Conservation (phyloP, 2,329 filamentous ascomycete genomes). For the Beauveria rudraprayagi region DNA sequence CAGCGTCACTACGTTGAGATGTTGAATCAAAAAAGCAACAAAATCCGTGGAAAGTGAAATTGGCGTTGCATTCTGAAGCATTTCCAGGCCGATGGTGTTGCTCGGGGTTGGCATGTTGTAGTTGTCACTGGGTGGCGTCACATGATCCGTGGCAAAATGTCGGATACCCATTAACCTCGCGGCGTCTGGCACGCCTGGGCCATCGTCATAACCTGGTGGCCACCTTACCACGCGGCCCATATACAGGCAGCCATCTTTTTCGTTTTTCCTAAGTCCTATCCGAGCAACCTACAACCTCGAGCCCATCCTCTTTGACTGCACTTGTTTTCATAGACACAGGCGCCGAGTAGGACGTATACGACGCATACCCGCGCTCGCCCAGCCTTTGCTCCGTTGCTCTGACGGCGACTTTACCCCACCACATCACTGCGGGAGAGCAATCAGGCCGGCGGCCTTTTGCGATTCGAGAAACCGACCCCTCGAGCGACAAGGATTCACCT, state of each 20-base stretch:
- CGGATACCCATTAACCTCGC: slow-evolving; percentile 15
- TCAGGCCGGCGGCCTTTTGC: not conserved
- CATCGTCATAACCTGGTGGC: slow-evolving; percentile 22
- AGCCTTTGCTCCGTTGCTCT: not conserved
- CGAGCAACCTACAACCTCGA: not conserved
- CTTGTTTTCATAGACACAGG: not conserved
- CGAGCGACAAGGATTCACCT: not conserved
- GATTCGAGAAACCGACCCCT: not conserved
- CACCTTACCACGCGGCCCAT: slow-evolving; percentile 4
- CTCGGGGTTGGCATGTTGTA: not conserved
- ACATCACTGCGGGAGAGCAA: not conserved
- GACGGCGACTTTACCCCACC: slow-evolving; percentile 6
- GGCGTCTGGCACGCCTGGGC: not conserved
- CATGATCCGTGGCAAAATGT: slow-evolving; percentile 23
- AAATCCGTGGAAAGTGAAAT: not conserved
- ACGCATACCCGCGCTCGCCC: not conserved
- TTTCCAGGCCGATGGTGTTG: not conserved
- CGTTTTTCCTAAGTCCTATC: not conserved
- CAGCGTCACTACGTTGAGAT: not conserved
- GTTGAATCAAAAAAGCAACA: not conserved
- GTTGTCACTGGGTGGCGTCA: slow-evolving; percentile 22
- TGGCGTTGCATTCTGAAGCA: not conserved
- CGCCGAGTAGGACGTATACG: not conserved
- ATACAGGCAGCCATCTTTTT: not conserved
- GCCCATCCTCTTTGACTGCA: not conserved